phyloP scores from a whole-genome alignment of 352 stramenopile species.

The Thalassiosira mediterranea region DNA sequence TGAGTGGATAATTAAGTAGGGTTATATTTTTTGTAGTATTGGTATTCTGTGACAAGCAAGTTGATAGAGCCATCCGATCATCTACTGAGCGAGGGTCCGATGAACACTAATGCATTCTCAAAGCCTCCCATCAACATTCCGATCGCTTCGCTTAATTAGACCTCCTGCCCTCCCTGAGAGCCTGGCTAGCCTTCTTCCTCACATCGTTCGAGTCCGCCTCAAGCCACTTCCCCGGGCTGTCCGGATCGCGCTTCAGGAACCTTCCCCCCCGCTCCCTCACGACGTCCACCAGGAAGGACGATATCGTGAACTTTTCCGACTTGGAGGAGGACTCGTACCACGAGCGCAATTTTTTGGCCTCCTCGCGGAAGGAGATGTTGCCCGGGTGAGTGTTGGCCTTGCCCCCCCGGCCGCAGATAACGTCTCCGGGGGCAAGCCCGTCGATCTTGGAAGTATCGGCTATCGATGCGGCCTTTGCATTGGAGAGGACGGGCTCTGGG shows the following conservation, averaged over 20 bases:
- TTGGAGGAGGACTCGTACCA: conserved; percentile 76
- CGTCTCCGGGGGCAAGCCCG: conserved; percentile 18
- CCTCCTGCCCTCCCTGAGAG: conserved; percentile 46
- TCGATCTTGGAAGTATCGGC: neutral
- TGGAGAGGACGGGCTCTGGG: neutral
- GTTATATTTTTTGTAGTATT: no score
- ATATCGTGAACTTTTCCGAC: conserved; percentile 65
- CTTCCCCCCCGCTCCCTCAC: conserved; percentile 40
- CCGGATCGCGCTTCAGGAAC: conserved; percentile 39
- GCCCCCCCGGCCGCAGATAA: conserved; percentile 49
- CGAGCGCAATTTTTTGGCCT: conserved; percentile 60
- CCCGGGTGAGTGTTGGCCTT: conserved; percentile 49
- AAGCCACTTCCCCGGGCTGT: conserved; percentile 18
- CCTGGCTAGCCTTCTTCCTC: conserved; percentile 53
- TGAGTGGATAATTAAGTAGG: no score
- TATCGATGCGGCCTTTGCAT: neutral
- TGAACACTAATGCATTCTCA: no score
- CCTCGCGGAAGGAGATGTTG: conserved; percentile 51
- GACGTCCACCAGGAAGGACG: conserved; percentile 32
- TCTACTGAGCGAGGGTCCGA: no score
- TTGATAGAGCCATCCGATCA: no score
- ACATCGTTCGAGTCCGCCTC: conserved; percentile 47
- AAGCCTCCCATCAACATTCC: no score
- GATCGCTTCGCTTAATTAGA: no score
- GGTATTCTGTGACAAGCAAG: no score